Conservation (phyloP, 805 yeast genomes). For the Saccharomycopsis malanga region DNA sequence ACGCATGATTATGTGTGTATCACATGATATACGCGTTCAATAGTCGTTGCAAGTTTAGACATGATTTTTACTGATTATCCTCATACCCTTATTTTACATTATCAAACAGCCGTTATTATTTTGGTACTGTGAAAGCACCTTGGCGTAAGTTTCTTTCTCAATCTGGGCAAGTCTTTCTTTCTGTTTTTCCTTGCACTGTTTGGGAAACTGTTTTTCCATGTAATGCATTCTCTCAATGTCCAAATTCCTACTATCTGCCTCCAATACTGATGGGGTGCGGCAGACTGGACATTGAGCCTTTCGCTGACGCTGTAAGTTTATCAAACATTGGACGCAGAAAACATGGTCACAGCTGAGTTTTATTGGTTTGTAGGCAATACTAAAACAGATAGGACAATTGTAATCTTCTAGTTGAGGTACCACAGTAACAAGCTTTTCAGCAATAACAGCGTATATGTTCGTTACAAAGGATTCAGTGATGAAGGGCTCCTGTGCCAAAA, state of each 20-base stretch:
- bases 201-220: slow-evolving; percentile 56
- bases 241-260: slow-evolving; percentile 54
- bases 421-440: slow-evolving; percentile 45
- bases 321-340: slow-evolving; percentile 67
- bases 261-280: slow-evolving; percentile 40
- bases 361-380: slow-evolving; percentile 67
- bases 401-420: slow-evolving; percentile 74
- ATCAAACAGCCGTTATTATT: background rate
- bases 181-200: slow-evolving; percentile 57
- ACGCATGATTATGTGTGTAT: no score
- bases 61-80: no score
- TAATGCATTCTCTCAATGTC: slow-evolving; percentile 47
- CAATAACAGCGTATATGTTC: slow-evolving; percentile 48
- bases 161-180: slow-evolving; percentile 45
- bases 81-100: no score
- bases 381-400: slow-evolving; percentile 64
- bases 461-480: slow-evolving; percentile 45
- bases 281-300: slow-evolving; percentile 62
- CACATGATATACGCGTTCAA: no score
- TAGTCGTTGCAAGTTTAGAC: no score
- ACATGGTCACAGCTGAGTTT: slow-evolving; percentile 56
- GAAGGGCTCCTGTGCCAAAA: slow-evolving; percentile 33
- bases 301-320: slow-evolving; percentile 52
- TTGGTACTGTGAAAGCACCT: slow-evolving; percentile 12
- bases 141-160: slow-evolving; percentile 36